Evolutionary conservation across 1,284 basidiomycete genomes (phyloP).

Genomic region (Sphaerobolus stellatus): DNA sequence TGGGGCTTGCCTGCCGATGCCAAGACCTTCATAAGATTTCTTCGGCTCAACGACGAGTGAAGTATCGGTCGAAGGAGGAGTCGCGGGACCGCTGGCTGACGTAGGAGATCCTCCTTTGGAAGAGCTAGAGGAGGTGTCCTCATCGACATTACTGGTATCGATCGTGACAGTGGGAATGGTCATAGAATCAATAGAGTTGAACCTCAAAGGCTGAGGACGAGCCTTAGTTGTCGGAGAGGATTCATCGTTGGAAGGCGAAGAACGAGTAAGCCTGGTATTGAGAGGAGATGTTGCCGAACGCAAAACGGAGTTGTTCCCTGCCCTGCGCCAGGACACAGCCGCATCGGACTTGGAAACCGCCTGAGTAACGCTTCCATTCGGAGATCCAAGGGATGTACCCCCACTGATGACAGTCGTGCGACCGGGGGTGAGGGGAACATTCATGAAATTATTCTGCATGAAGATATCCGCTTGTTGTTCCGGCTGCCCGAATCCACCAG

Average conservation of each 20-base stretch:
- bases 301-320: conserved; percentile 64
- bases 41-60: conserved; percentile 78
- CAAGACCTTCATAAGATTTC: conserved; percentile 81
- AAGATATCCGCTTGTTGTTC: conserved; percentile 40
- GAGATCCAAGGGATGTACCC: conserved; percentile 60
- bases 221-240: conserved; percentile 41
- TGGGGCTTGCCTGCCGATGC: conserved; percentile 59
- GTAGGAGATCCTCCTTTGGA: conserved; percentile 58
- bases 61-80: conserved; percentile 33
- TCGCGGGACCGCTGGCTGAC: conserved; percentile 58
- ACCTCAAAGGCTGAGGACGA: conserved; percentile 69
- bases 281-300: conserved; percentile 51
- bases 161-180: conserved; percentile 60
- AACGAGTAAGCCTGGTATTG: conserved; percentile 59
- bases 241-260: conserved; percentile 54
- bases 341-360: conserved; percentile 70
- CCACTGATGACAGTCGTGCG: conserved; percentile 69
- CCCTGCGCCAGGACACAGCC: conserved; percentile 72
- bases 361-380: conserved; percentile 24
- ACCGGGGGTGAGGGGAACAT: conserved; percentile 47
- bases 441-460: conserved; percentile 32
- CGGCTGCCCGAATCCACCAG: conserved; percentile 37
- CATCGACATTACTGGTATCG: conserved; percentile 53
- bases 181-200: conserved; percentile 53
- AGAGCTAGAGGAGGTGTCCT: conserved; percentile 48